phyloP scores from a whole-genome alignment of 225 moss, liverwort and hornwort genomes.

The Physcomitrellopsis africana region DNA sequence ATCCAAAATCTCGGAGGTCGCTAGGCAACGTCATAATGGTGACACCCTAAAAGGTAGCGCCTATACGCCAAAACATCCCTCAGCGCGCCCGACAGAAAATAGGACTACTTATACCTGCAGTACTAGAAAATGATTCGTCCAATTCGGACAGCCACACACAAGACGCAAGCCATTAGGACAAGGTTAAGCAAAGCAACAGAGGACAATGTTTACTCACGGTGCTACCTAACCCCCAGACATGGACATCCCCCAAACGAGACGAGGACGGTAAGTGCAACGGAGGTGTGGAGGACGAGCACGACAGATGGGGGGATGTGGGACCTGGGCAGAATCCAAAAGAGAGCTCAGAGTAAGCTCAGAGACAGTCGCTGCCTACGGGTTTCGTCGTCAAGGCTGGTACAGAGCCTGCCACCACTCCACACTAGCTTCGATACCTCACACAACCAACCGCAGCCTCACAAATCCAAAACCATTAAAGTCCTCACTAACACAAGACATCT shows the following conservation, averaged over 20 bases:
- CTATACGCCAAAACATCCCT: background rate
- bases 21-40: background rate
- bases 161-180: background rate
- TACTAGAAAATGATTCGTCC: background rate
- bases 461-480: background rate
- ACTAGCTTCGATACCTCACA: background rate
- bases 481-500: background rate
- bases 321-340: too few relatives aligned
- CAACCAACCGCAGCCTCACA: background rate
- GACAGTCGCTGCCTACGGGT: background rate
- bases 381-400: background rate
- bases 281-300: background rate
- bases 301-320: background rate
- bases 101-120: background rate
- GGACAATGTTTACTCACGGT: too few relatives aligned
- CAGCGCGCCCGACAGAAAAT: background rate
- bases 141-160: background rate
- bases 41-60: background rate
- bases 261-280: too few relatives aligned
- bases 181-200: too few relatives aligned
- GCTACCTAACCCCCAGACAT: too few relatives aligned
- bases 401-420: constrained; percentile 5
- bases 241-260: too few relatives aligned
- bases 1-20: background rate
- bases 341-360: too few relatives aligned